Evolutionary conservation across 2,329 filamentous ascomycete genomes (phyloP).

Genomic region (Ceratocystis albifundus): DNA sequence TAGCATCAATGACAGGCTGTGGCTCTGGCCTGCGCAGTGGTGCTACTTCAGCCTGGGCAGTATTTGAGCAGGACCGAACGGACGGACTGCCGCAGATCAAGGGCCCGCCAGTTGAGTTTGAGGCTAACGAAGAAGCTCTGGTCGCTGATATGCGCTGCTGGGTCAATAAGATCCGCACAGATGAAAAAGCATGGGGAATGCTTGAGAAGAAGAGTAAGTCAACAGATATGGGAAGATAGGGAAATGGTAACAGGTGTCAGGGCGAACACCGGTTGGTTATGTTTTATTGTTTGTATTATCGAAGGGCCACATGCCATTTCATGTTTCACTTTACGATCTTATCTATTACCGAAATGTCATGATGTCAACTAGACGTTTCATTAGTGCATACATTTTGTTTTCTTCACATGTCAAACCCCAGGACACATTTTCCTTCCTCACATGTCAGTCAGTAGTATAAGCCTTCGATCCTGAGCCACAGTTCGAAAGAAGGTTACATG

Average conservation of each 20-base stretch:
- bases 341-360: not conserved
- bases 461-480: not conserved
- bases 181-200: slow-evolving; percentile 19
- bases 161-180: not conserved
- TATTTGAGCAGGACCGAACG: slow-evolving; percentile 40
- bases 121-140: slow-evolving; percentile 34
- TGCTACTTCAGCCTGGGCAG: slow-evolving; percentile 50
- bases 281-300: not conserved
- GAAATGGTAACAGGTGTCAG: not conserved
- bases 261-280: not conserved
- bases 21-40: slow-evolving; percentile 46
- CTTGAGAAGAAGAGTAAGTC: slow-evolving; percentile 21
- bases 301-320: not conserved
- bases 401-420: not conserved
- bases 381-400: not conserved
- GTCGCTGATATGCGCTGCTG: slow-evolving; percentile 13
- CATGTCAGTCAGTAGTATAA: not conserved
- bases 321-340: not conserved
- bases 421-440: not conserved
- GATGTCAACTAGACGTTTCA: not conserved
- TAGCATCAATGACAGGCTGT: slow-evolving; percentile 42
- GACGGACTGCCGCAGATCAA: slow-evolving; percentile 41
- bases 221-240: not conserved
- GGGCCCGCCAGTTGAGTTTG: slow-evolving; percentile 49
- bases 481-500: not conserved